Percentiles rank a stretch among this genome's conserved stretches.
phyloP scores from a whole-genome alignment of 768 basidiomycete species.

The Rickenella mellea region DNA sequence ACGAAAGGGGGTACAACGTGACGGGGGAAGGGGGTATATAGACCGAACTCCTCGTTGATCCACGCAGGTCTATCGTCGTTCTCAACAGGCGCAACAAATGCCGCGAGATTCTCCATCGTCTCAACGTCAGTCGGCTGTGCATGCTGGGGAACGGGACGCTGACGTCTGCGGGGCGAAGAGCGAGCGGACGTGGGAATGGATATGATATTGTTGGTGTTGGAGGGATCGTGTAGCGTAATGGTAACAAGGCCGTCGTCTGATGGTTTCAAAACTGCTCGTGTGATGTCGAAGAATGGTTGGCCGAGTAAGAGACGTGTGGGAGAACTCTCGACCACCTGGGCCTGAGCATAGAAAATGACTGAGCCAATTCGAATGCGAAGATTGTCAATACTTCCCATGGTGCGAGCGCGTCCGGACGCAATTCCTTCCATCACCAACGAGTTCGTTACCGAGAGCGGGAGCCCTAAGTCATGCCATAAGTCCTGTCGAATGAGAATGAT shows the following conservation, averaged over 20 bases:
- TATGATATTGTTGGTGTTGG: neutral
- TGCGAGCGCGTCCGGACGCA: neutral
- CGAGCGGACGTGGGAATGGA: neutral
- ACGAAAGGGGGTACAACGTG: neutral
- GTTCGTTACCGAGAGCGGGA: too few species aligned
- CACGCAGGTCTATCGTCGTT: neutral
- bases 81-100: neutral
- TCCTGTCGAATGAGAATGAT: too few species aligned
- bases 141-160: neutral
- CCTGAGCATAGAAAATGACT: conserved; percentile 2
- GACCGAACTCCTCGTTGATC: neutral
- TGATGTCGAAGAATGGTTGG: conserved; percentile 4
- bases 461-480: too few species aligned
- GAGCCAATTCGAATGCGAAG: conserved; percentile 1
- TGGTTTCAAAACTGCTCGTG: neutral
- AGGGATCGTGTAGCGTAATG: neutral
- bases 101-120: neutral
- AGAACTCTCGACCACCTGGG: conserved; percentile 7
- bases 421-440: neutral
- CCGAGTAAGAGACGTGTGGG: conserved; percentile 8
- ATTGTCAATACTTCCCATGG: conserved; percentile 4
- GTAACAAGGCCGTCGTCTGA: conserved; percentile 1
- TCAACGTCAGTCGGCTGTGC: neutral
- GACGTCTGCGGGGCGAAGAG: neutral
- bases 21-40: neutral